Base-by-base conservation (phyloP, 345 rosid genomes). In the Arabis hirsuta region DNA sequence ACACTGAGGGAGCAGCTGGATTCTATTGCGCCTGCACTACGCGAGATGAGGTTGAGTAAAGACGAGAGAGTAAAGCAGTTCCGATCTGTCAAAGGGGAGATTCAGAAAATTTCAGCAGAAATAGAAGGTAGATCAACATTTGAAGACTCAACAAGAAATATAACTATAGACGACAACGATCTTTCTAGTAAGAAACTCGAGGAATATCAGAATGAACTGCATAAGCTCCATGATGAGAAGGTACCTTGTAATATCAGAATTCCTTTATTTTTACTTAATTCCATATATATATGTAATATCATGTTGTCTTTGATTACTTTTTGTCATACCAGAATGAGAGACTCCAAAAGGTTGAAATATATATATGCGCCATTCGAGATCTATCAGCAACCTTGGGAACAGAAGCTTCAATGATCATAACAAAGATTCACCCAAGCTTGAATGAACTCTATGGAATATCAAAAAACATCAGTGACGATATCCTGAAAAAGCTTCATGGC, bases 331-430 rank as follows among this genome's bases (percentile, higher is more conserved):
- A 95, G 99, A 87, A 85, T 76, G 88, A 86, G 82, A 87, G 99
- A 77, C 91, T 91, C 43, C 89, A 84, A 76, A 86, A 81, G 76
- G 98, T 95, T 82, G 98, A 90, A 62, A 87, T 80, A 43, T 83
- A 88, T 32, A 88, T 81, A 71, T 85, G 86, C 44, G 76, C 84
- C 39, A 84, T 95, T 69, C 81, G 72, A 62, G 86, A 78, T 58
- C 65, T 91, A 50, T 85, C 94, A 60, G 85, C 96, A 24, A 88
- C 86, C 20, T 64, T 95, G 67, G 99, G 93, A 66, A 87, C 88
- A 90, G 97, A 91, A 79, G 91, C 96, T 65, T 91, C 99, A 44
- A 91, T 87, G 92, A 91, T 88, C 69, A 85, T 95, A 73, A 95
- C 99, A 61, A 95, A 95, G 79, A 91, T 95, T 53, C 98, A 95